phyloP scores from a whole-genome alignment of 2,329 filamentous ascomycete species.

The Pyrenochaeta sp. region DNA sequence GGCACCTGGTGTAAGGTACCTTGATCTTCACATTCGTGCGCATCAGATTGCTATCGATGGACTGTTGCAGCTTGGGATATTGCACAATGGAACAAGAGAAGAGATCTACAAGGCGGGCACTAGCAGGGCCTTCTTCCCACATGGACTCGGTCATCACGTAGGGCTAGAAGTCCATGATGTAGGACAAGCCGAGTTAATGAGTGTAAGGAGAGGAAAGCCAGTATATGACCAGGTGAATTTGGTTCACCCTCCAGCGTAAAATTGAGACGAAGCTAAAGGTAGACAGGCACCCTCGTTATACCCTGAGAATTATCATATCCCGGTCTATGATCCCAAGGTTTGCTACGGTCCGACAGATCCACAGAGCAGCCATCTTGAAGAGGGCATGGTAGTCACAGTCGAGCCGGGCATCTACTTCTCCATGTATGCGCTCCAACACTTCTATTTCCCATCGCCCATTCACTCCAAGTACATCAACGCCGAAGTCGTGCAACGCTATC shows the following conservation, averaged over 20 bases:
- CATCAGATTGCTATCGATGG: slow-evolving; percentile 76
- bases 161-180: slow-evolving; percentile 91
- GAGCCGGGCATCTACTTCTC: slow-evolving; percentile 80
- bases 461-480: slow-evolving; percentile 80
- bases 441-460: slow-evolving; percentile 76
- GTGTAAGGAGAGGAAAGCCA: slow-evolving; percentile 31
- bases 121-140: slow-evolving; percentile 91
- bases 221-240: slow-evolving; percentile 34
- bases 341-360: slow-evolving; percentile 45
- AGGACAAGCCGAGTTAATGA: slow-evolving; percentile 47
- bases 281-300: slow-evolving; percentile 41
- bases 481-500: slow-evolving; percentile 77
- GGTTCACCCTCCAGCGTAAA: background rate
- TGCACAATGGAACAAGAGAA: slow-evolving; percentile 69
- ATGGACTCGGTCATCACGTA: slow-evolving; percentile 89
- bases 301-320: slow-evolving; percentile 41
- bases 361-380: slow-evolving; percentile 53
- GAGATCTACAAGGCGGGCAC: slow-evolving; percentile 81
- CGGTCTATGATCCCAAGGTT: slow-evolving; percentile 40
- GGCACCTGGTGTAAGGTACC: slow-evolving; percentile 73
- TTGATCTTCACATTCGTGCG: slow-evolving; percentile 76
- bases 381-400: slow-evolving; percentile 65
- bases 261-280: slow-evolving; percentile 15
- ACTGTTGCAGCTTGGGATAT: slow-evolving; percentile 74
- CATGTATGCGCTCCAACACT: slow-evolving; percentile 79